A percentile compares a stretch with the other conserved stretches of the same genome.
Conservation (phyloP, 2,329 filamentous ascomycete genomes). For the Curvularia eragrostidis region DNA sequence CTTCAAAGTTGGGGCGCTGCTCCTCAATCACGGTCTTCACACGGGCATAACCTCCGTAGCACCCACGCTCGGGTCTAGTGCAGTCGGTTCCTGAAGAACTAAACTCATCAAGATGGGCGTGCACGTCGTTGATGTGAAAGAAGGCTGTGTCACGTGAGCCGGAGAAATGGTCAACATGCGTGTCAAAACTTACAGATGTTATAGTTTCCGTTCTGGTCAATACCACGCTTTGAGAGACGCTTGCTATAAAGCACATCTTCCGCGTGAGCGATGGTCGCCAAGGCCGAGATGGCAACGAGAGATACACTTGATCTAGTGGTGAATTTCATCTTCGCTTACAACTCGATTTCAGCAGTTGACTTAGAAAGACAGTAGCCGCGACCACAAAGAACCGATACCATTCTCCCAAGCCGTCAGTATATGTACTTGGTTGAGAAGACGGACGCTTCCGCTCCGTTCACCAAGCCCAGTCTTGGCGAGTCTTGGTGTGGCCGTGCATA, state of each 20-base stretch:
- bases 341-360: neutral
- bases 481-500: conserved; percentile 31
- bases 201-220: conserved; percentile 44
- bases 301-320: conserved; percentile 18
- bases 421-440: conserved; percentile 18
- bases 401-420: conserved; percentile 13
- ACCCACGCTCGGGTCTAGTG: conserved; percentile 62
- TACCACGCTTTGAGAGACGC: conserved; percentile 39
- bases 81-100: conserved; percentile 68
- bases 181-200: conserved; percentile 40
- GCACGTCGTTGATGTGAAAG: conserved; percentile 74
- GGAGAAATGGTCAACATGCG: neutral
- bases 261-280: conserved; percentile 24
- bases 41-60: conserved; percentile 69
- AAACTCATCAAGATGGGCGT: conserved; percentile 71
- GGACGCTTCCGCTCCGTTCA: conserved; percentile 18
- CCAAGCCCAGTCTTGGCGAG: neutral
- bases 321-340: conserved; percentile 33
- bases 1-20: conserved; percentile 63
- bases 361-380: neutral
- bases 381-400: conserved; percentile 7
- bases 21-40: conserved; percentile 67
- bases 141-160: conserved; percentile 53
- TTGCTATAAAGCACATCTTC: conserved; percentile 43
- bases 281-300: conserved; percentile 32